Percentiles rank a stretch among this genome's conserved stretches.
Conservation (phyloP, 257 asterid genomes). For the Fraxinus cuspidata region DNA sequence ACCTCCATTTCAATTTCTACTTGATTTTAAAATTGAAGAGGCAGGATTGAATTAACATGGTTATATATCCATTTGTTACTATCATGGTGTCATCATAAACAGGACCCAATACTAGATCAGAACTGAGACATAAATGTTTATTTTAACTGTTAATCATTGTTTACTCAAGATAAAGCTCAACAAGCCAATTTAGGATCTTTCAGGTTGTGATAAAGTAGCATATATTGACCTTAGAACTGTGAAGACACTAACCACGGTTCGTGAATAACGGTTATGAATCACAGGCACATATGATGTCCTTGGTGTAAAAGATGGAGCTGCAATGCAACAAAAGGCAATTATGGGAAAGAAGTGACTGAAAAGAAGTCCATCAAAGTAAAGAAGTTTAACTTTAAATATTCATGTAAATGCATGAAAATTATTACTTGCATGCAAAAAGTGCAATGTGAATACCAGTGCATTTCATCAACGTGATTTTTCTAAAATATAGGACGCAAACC, state of each 20-base stretch:
- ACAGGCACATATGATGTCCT: conserved; percentile 37
- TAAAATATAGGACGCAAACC: too few relatives aligned
- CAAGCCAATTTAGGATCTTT: neutral
- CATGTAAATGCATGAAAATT: neutral
- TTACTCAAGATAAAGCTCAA: conserved; percentile 4
- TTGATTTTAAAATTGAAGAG: too few relatives aligned
- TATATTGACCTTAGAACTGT: conserved; percentile 12
- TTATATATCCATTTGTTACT: neutral
- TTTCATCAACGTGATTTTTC: neutral
- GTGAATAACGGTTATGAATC: conserved; percentile 27
- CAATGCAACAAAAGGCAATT: conserved; percentile 17
- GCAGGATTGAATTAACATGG: neutral
- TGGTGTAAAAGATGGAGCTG: conserved; percentile 45
- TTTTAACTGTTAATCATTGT: neutral
- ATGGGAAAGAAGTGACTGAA: neutral
- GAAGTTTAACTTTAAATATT: neutral
- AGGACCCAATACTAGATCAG: neutral
- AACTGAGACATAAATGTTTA: neutral
- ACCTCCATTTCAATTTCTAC: neutral
- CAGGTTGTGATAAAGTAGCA: neutral
- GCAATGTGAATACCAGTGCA: neutral
- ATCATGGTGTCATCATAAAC: neutral
- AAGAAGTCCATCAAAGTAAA: conserved; percentile 11
- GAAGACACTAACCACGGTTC: conserved; percentile 39
- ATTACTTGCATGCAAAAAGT: neutral